Conservation (phyloP, 192 early-diverging fungal species). For the Ambispora gerdemannii region DNA sequence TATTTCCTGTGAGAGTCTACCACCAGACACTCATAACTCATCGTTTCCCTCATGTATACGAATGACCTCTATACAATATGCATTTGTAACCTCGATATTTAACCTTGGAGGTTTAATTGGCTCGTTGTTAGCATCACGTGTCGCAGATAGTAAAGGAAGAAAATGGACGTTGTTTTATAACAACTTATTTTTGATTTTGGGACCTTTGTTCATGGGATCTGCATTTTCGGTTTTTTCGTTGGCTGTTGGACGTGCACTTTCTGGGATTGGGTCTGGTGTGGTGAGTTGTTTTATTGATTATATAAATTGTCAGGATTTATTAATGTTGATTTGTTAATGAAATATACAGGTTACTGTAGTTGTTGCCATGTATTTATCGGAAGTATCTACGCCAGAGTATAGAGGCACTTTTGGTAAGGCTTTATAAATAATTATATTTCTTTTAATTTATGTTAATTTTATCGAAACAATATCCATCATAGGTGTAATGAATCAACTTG, state of each 20-base stretch:
- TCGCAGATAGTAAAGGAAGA: conserved; percentile 68
- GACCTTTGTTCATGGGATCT: conserved; percentile 60
- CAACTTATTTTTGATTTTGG: conserved; percentile 61
- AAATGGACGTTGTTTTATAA: conserved; percentile 62
- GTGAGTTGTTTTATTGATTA: conserved; percentile 29
- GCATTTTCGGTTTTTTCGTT: conserved; percentile 50
- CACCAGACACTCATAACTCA: neutral
- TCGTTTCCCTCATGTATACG: conserved; percentile 63
- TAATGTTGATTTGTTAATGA: neutral
- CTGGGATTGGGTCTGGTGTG: conserved; percentile 75
- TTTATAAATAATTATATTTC: neutral
- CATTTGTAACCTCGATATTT: conserved; percentile 55
- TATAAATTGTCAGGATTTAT: neutral
- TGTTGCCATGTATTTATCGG: conserved; percentile 78
- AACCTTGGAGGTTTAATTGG: conserved; percentile 76
- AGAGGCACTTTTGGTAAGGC: conserved; percentile 68
- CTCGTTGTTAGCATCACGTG: conserved; percentile 61
- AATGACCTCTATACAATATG: conserved; percentile 62
- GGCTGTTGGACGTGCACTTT: conserved; percentile 64
- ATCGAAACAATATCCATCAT: neutral
- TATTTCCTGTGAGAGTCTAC: conserved; percentile 43
- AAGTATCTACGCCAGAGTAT: conserved; percentile 63
- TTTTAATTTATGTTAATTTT: neutral
- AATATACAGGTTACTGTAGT: conserved; percentile 52
- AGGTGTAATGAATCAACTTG: conserved; percentile 81